Evolutionary conservation across 2,329 filamentous ascomycete genomes (phyloP).

Genomic region (Botryosphaeria agaves): DNA sequence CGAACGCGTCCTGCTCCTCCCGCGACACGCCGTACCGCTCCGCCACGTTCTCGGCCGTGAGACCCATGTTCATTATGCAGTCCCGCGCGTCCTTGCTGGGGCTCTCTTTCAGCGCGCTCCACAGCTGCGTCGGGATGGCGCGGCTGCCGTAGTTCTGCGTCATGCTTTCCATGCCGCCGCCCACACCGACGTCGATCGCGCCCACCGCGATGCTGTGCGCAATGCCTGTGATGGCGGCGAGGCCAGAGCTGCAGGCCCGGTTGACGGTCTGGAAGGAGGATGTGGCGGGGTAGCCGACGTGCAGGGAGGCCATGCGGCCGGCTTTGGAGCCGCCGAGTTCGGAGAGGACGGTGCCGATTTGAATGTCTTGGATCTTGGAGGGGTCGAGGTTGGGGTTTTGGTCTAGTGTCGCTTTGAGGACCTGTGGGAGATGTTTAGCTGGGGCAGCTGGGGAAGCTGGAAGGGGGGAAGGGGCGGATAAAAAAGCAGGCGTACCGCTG

Average conservation of each 20-base stretch:
- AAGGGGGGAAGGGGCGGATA: slow-evolving; percentile 10
- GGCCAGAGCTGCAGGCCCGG: slow-evolving; percentile 63
- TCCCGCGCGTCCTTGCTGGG: slow-evolving; percentile 54
- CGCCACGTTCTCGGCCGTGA: slow-evolving; percentile 81
- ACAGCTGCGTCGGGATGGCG: slow-evolving; percentile 71
- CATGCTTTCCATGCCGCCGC: slow-evolving; percentile 93
- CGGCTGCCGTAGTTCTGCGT: slow-evolving; percentile 71
- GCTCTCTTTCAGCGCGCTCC: slow-evolving; percentile 53
- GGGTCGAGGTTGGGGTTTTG: slow-evolving; percentile 58
- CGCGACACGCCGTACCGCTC: slow-evolving; percentile 55
- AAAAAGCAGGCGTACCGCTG: slow-evolving; percentile 31
- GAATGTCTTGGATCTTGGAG: slow-evolving; percentile 57
- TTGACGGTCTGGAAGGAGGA: slow-evolving; percentile 78
- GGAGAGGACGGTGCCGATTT: slow-evolving; percentile 75
- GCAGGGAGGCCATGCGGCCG: slow-evolving; percentile 76
- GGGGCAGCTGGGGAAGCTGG: slow-evolving; percentile 6
- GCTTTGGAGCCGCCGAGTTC: slow-evolving; percentile 85
- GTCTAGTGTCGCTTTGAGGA: slow-evolving; percentile 49
- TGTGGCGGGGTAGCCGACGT: slow-evolving; percentile 56
- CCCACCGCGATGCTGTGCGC: slow-evolving; percentile 61
- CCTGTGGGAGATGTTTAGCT: slow-evolving; percentile 14
- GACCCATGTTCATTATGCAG: slow-evolving; percentile 88
- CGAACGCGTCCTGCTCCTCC: slow-evolving; percentile 69
- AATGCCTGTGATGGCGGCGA: slow-evolving; percentile 60
- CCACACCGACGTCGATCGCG: slow-evolving; percentile 56